Conservation (phyloP, 2,329 filamentous ascomycete genomes). For the Phaeoacremonium minimum region DNA sequence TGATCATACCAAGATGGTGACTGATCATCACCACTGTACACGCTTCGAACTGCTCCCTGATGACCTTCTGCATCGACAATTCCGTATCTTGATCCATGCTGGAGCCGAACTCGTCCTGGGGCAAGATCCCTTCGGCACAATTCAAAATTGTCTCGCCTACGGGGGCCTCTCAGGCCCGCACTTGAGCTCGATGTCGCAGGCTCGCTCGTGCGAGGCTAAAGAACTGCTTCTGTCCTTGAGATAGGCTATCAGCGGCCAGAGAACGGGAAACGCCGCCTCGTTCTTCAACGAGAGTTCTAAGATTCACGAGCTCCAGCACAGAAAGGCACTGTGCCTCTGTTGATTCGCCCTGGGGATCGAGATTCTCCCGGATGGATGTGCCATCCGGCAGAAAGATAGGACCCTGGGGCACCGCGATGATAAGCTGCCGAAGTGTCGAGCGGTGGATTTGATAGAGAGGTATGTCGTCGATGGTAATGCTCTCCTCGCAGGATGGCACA, state of each 20-base stretch:
- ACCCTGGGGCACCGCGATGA: constrained; percentile 51
- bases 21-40: constrained; percentile 51
- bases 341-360: constrained; percentile 32
- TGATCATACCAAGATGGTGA: constrained; percentile 43
- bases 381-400: constrained; percentile 44
- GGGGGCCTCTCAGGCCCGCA: neutral
- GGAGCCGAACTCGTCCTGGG: constrained; percentile 38
- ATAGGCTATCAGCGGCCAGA: constrained; percentile 45
- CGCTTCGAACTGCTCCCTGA: constrained; percentile 28
- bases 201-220: constrained; percentile 58
- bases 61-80: constrained; percentile 33
- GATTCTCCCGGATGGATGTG: constrained; percentile 32
- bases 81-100: constrained; percentile 37
- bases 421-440: constrained; percentile 33
- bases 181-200: constrained; percentile 6
- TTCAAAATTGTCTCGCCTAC: no score
- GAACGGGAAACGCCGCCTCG: constrained; percentile 25
- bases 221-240: constrained; percentile 49
- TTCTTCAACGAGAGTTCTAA: constrained; percentile 24
- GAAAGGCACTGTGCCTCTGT: constrained; percentile 25
- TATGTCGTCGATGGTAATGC: constrained; percentile 39
- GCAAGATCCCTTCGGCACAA: constrained; percentile 23
- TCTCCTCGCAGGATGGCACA: constrained; percentile 11
- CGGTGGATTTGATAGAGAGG: constrained; percentile 32
- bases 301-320: constrained; percentile 27